phyloP scores from a whole-genome alignment of 495 filamentous ascomycete genomes.

The Delitschia confertaspora region DNA sequence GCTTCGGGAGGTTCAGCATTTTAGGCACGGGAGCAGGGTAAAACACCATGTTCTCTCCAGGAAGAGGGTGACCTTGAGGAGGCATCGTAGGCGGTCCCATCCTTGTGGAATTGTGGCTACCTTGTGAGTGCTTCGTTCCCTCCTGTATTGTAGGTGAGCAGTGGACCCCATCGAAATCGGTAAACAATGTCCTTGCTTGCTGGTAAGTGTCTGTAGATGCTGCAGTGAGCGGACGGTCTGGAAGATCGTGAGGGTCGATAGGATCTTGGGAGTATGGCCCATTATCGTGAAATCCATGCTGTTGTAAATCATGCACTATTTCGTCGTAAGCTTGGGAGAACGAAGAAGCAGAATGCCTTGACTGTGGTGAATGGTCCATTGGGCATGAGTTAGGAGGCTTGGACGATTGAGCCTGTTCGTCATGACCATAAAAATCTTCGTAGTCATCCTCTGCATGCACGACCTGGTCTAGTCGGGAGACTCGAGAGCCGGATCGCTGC shows the following conservation, averaged over 20 bases:
- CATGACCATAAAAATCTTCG: background rate
- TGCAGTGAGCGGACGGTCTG: slow-evolving; percentile 38
- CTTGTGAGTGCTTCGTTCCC: slow-evolving; percentile 28
- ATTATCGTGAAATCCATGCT: slow-evolving; percentile 16
- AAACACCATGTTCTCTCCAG: slow-evolving; percentile 73
- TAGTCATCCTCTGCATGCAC: slow-evolving; percentile 19
- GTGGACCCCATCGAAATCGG: slow-evolving; percentile 91
- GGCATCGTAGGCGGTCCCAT: slow-evolving; percentile 40
- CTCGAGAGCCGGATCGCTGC: slow-evolving; percentile 51
- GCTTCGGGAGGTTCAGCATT: slow-evolving; percentile 85
- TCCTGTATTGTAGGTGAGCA: slow-evolving; percentile 42
- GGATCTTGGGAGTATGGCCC: background rate
- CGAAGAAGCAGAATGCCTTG: slow-evolving; percentile 30
- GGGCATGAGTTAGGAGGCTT: slow-evolving; percentile 10
- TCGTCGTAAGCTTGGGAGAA: slow-evolving; percentile 27
- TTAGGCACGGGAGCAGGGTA: slow-evolving; percentile 92
- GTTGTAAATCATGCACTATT: slow-evolving; percentile 27
- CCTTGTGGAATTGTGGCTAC: slow-evolving; percentile 33
- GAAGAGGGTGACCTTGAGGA: slow-evolving; percentile 37
- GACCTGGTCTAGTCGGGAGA: slow-evolving; percentile 28
- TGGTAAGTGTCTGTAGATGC: slow-evolving; percentile 62
- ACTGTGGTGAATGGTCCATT: slow-evolving; percentile 32
- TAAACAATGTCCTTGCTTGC: slow-evolving; percentile 61
- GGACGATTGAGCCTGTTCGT: slow-evolving; percentile 15
- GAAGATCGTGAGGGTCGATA: slow-evolving; percentile 23